phyloP scores from a whole-genome alignment of 495 filamentous ascomycete genomes.

The Eremomyces bilateralis region DNA sequence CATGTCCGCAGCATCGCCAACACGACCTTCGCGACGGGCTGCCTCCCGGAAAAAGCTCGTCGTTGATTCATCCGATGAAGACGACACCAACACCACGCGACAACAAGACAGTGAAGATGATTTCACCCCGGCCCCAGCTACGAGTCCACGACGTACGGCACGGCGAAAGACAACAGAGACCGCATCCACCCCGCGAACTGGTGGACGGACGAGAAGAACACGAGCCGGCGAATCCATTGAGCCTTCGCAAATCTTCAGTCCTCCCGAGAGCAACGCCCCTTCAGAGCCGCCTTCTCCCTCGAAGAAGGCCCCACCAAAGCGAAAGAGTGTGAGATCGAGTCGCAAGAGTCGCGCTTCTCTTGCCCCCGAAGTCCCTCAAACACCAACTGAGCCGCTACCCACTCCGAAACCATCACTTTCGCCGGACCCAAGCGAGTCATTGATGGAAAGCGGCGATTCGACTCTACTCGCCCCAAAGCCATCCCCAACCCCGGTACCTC shows the following conservation, averaged over 20 bases:
- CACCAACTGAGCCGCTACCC: constrained; percentile 27
- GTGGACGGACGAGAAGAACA: constrained; percentile 12
- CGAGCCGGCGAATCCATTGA: constrained; percentile 29
- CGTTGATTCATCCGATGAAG: constrained; percentile 52
- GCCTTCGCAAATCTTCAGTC: constrained; percentile 35
- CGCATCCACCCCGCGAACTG: constrained; percentile 22
- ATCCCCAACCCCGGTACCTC: neutral
- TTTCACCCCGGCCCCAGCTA: constrained; percentile 48
- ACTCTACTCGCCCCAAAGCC: neutral
- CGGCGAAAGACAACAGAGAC: constrained; percentile 37
- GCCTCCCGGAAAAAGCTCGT: constrained; percentile 46
- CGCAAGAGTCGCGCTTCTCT: constrained; percentile 29
- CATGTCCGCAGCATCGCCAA: constrained; percentile 41
- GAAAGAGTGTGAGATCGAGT: constrained; percentile 41
- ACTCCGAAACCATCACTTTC: constrained; percentile 24
- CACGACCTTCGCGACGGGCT: constrained; percentile 53
- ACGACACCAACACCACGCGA: constrained; percentile 33
- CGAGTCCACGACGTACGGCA: constrained; percentile 24
- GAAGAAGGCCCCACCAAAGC: constrained; percentile 43
- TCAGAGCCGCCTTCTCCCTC: constrained; percentile 38
- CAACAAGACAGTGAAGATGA: constrained; percentile 41
- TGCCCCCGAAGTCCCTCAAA: constrained; percentile 13
- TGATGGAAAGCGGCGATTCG: neutral
- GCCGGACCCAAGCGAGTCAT: constrained; percentile 25
- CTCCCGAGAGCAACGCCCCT: constrained; percentile 31